These are phyloP conservation scores for Zygosaccharomyces pseudobailii DNA, from an alignment of 1,139 yeast genomes.

Conservation along the genomic window DNA sequence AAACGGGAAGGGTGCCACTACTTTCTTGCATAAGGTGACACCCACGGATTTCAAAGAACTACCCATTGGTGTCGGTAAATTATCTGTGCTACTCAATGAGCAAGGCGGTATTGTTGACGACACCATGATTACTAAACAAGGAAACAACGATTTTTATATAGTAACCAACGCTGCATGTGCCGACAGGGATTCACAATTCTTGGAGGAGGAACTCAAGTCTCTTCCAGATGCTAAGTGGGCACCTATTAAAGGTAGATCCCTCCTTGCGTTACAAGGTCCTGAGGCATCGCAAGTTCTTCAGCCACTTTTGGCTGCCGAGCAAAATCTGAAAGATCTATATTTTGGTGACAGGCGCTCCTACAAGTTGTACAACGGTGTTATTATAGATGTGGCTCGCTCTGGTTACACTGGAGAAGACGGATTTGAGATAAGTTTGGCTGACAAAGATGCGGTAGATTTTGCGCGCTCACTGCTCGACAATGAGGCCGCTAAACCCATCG, in stretches of 20 bases:
- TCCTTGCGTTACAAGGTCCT: slow-evolving; percentile 93
- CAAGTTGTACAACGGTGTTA: slow-evolving; percentile 40
- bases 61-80: slow-evolving; percentile 56
- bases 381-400: slow-evolving; percentile 76
- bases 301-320: slow-evolving; percentile 49
- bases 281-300: slow-evolving; percentile 62
- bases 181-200: slow-evolving; percentile 66
- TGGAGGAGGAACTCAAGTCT: slow-evolving; percentile 47
- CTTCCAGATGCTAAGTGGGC: slow-evolving; percentile 46
- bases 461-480: slow-evolving; percentile 56
- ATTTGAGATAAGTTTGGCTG: slow-evolving; percentile 82
- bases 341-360: slow-evolving; percentile 71
- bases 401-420: slow-evolving; percentile 99
- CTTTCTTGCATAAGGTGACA: slow-evolving; percentile 69
- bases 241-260: slow-evolving; percentile 61
- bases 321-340: slow-evolving; percentile 47
- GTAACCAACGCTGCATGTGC: slow-evolving; percentile 97
- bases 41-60: slow-evolving; percentile 72
- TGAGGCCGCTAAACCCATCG: slow-evolving; percentile 72
- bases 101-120: slow-evolving; percentile 83
- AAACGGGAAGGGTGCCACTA: slow-evolving; percentile 62
- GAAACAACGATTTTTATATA: slow-evolving; percentile 70
- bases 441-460: slow-evolving; percentile 54
- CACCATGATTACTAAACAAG: slow-evolving; percentile 82
- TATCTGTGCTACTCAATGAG: slow-evolving; percentile 71